Evolutionary conservation across 108 stramenopile species (phyloP).

Genomic region (Stephanodiscus minutulus): DNA sequence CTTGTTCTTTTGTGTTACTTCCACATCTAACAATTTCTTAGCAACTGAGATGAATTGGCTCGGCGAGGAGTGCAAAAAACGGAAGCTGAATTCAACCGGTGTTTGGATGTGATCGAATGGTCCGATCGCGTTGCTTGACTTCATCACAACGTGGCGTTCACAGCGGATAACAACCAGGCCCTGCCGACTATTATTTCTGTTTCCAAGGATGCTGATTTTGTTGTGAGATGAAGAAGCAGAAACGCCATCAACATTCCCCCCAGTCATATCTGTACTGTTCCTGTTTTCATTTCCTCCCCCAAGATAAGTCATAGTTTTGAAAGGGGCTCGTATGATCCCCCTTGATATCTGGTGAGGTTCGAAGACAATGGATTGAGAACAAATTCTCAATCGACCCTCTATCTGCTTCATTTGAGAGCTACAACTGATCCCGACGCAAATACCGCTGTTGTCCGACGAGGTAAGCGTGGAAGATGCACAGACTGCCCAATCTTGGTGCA

Average conservation of each 20-base stretch:
- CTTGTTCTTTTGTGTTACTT: slow-evolving; percentile 3
- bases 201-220: neutral
- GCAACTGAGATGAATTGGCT: slow-evolving; percentile 51
- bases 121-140: slow-evolving; percentile 62
- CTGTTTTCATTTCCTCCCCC: slow-evolving; percentile 18
- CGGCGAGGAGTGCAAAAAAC: slow-evolving; percentile 78
- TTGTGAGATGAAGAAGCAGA: neutral
- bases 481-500: slow-evolving; percentile 86
- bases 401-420: slow-evolving; percentile 58
- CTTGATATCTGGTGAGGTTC: slow-evolving; percentile 74
- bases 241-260: neutral
- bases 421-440: slow-evolving; percentile 2
- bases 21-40: slow-evolving; percentile 52
- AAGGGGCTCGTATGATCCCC: slow-evolving; percentile 72
- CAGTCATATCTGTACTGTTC: slow-evolving; percentile 12
- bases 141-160: slow-evolving; percentile 59
- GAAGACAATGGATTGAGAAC: slow-evolving; percentile 75
- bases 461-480: slow-evolving; percentile 48
- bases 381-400: slow-evolving; percentile 76
- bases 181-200: neutral
- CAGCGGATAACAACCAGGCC: slow-evolving; percentile 34
- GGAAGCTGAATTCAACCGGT: slow-evolving; percentile 59
- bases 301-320: slow-evolving; percentile 59
- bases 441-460: slow-evolving; percentile 1
- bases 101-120: slow-evolving; percentile 55